phyloP scores from a whole-genome alignment of 2,329 filamentous ascomycete genomes.

The Fusarium goolgardi region DNA sequence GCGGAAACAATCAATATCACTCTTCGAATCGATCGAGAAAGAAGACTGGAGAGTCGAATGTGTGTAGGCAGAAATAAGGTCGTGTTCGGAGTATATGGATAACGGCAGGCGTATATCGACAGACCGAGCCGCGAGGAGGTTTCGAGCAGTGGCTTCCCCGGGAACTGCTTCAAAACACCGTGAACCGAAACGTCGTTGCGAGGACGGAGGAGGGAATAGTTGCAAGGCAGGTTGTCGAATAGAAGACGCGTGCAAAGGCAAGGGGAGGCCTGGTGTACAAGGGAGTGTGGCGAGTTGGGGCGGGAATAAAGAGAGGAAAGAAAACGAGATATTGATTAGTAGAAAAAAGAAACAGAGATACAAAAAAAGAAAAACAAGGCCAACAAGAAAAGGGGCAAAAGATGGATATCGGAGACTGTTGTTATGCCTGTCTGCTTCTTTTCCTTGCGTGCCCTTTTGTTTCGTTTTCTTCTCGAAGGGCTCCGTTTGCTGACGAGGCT shows the following conservation, averaged over 20 bases:
- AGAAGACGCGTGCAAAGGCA: conserved; percentile 24
- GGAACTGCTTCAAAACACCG: conserved; percentile 8
- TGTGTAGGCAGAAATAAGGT: not conserved
- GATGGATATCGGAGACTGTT: conserved; percentile 2
- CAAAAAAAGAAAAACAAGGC: not conserved
- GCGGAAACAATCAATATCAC: not conserved
- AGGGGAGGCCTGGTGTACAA: conserved; percentile 32
- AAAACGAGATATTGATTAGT: conserved; percentile 4
- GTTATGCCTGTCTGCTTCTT: conserved; percentile 23
- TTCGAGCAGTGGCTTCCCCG: conserved; percentile 22
- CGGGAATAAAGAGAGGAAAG: conserved; percentile 8
- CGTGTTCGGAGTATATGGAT: conserved; percentile 2
- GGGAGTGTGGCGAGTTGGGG: conserved; percentile 28
- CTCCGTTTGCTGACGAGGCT: conserved; percentile 40
- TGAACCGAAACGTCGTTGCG: conserved; percentile 8
- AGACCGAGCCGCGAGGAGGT: conserved; percentile 11
- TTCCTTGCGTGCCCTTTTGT: not conserved
- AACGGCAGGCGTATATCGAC: conserved; percentile 10
- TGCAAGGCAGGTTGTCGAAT: conserved; percentile 6
- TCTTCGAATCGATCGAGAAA: not conserved
- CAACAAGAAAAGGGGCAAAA: not conserved
- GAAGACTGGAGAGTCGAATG: not conserved
- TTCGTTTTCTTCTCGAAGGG: not conserved
- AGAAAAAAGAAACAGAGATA: conserved; percentile 7
- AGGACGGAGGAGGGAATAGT: conserved; percentile 27